Conservation (phyloP, 768 basidiomycete genomes). For the Termitomyces eurrhizus region DNA sequence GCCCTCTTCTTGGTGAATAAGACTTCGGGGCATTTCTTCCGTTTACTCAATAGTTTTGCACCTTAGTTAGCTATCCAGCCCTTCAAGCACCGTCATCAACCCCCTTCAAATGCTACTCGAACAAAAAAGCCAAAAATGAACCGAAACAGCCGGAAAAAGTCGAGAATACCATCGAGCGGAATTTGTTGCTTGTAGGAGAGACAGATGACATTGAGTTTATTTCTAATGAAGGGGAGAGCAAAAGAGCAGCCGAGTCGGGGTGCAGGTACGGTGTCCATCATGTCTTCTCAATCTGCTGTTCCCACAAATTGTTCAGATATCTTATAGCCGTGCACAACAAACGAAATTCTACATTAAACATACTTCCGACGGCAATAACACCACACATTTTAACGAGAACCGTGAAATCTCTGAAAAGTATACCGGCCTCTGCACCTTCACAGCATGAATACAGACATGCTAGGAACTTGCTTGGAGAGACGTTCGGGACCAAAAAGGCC, state of each 20-base stretch:
- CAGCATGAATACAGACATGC: conserved; percentile 56
- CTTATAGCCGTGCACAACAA: conserved; percentile 81
- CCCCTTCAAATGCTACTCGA: conserved; percentile 58
- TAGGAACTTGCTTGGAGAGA: conserved; percentile 78
- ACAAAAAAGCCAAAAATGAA: conserved; percentile 28
- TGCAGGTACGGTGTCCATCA: conserved; percentile 54
- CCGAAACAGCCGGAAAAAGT: conserved; percentile 16
- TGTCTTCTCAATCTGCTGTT: neutral
- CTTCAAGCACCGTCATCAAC: conserved; percentile 54
- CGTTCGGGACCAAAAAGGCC: conserved; percentile 95
- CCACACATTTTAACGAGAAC: conserved; percentile 65
- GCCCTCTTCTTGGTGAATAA: conserved; percentile 35
- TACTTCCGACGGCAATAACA: conserved; percentile 66
- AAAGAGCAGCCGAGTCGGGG: conserved; percentile 45
- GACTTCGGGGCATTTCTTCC: neutral
- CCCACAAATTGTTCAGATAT: conserved; percentile 49
- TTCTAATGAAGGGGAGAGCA: conserved; percentile 54
- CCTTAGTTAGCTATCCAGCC: conserved; percentile 60
- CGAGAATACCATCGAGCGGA: conserved; percentile 21
- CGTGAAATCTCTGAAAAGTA: conserved; percentile 81
- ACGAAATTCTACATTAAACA: conserved; percentile 60
- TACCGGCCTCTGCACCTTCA: conserved; percentile 45
- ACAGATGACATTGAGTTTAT: conserved; percentile 81
- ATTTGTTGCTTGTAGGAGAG: conserved; percentile 73
- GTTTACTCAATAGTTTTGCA: neutral